Percentiles rank a stretch among this genome's conserved stretches.
These are phyloP conservation scores for Hypoxylon lienhwacheense DNA, from an alignment of 495 filamentous ascomycete species.

Conservation along the genomic window DNA sequence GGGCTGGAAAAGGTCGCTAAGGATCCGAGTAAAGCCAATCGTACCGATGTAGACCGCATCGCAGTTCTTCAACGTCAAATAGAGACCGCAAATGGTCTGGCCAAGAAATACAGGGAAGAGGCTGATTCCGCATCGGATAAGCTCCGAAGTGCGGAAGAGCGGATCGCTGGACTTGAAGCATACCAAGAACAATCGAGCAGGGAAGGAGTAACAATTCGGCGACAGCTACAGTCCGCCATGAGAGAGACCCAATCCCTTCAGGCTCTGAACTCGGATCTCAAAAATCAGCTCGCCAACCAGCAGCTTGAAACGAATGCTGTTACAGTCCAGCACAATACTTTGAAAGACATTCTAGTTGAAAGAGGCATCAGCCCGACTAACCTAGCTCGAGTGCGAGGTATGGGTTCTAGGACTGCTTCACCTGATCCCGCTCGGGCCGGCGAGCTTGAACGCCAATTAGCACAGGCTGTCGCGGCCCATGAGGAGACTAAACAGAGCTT, in stretches of 20 bases:
- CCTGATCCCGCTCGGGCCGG: constrained; percentile 80
- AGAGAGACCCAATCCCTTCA: constrained; percentile 77
- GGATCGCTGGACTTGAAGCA: constrained; percentile 92
- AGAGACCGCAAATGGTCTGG: constrained; percentile 72
- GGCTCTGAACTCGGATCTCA: constrained; percentile 74
- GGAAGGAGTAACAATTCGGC: constrained; percentile 83
- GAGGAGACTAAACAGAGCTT: constrained; percentile 77
- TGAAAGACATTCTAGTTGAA: constrained; percentile 90
- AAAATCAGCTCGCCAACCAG: constrained; percentile 74
- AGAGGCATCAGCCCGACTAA: constrained; percentile 74
- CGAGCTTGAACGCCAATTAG: constrained; percentile 89
- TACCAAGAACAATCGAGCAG: constrained; percentile 96
- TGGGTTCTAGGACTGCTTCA: constrained; percentile 67
- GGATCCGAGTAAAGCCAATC: constrained; percentile 53
- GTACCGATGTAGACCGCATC: constrained; percentile 73
- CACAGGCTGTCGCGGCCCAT: constrained; percentile 73
- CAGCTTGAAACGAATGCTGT: constrained; percentile 89
- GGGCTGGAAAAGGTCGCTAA: constrained; percentile 75
- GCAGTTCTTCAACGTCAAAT: constrained; percentile 77
- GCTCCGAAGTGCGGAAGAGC: constrained; percentile 87
- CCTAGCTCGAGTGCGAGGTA: constrained; percentile 48
- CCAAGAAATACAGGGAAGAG: constrained; percentile 82
- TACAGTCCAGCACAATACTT: constrained; percentile 82
- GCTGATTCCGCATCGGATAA: constrained; percentile 89
- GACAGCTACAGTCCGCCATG: constrained; percentile 81